These are phyloP conservation scores for Cornus kousa DNA, from an alignment of 148 eudicot species.

Conservation along the genomic window DNA sequence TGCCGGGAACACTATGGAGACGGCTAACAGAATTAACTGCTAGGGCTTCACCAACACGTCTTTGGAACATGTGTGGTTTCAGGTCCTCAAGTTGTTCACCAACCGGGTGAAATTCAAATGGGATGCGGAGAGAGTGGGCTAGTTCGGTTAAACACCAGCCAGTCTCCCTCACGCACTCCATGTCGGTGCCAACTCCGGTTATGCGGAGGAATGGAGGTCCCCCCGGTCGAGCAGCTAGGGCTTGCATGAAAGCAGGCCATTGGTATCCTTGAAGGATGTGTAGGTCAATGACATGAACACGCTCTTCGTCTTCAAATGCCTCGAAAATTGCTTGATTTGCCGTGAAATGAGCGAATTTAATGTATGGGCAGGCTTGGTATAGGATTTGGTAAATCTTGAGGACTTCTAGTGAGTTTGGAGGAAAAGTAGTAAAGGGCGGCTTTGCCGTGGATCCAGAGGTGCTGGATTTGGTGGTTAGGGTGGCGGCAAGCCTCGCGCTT, in stretches of 20 bases:
- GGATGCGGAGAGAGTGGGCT: constrained; percentile 40
- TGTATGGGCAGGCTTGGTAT: constrained; percentile 58
- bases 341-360: constrained; percentile 51
- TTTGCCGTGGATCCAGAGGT: constrained; percentile 8
- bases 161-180: constrained; percentile 37
- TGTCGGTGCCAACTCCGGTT: constrained; percentile 41
- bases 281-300: constrained; percentile 49
- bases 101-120: constrained; percentile 48
- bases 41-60: constrained; percentile 46
- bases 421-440: constrained; percentile 42
- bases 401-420: constrained; percentile 42
- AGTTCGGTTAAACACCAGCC: constrained; percentile 44
- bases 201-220: constrained; percentile 46
- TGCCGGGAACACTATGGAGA: constrained; percentile 38
- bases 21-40: constrained; percentile 49
- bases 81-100: constrained; percentile 46
- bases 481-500: constrained; percentile 37
- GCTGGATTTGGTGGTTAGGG: constrained; percentile 31
- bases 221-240: constrained; percentile 46
- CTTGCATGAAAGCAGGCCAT: constrained; percentile 61
- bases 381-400: constrained; percentile 54
- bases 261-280: constrained; percentile 55
- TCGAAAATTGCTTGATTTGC: constrained; percentile 55
- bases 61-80: constrained; percentile 48
- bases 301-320: constrained; percentile 41